phyloP scores from a whole-genome alignment of 1,284 basidiomycete genomes.

The Microbotryomycetes sp. region DNA sequence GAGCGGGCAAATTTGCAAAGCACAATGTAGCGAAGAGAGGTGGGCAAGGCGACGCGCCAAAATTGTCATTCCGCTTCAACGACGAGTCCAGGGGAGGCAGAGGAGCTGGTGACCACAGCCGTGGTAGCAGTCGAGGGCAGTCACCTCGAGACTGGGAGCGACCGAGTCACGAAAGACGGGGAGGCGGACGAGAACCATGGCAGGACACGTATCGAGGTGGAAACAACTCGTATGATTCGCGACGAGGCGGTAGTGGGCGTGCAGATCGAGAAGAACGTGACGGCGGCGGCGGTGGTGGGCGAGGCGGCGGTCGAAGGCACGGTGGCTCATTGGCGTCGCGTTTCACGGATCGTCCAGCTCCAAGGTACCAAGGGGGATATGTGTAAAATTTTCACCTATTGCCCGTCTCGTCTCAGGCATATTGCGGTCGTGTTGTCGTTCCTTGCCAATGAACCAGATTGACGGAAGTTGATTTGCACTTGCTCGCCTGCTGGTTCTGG shows the following conservation, averaged over 20 bases:
- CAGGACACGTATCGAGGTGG: background rate
- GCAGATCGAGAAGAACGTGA: slow-evolving; percentile 15
- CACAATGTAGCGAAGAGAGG: background rate
- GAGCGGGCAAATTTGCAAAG: background rate
- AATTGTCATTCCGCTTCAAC: background rate
- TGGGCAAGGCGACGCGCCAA: background rate
- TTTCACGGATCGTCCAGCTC: background rate
- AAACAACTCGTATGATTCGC: background rate
- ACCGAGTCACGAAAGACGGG: background rate
- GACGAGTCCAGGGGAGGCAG: too few relatives aligned
- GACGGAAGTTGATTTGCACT: too few relatives aligned
- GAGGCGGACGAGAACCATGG: background rate
- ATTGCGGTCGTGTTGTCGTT: too few relatives aligned
- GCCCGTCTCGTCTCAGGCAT: too few relatives aligned
- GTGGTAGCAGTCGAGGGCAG: background rate
- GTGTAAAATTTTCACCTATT: too few relatives aligned
- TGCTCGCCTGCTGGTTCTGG: too few relatives aligned
- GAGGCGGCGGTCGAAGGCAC: slow-evolving; percentile 18
- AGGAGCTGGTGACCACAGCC: background rate
- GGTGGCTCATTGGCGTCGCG: slow-evolving; percentile 4
- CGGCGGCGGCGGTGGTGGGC: slow-evolving; percentile 14
- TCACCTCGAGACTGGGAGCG: background rate
- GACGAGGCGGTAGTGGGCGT: background rate
- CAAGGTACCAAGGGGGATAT: background rate
- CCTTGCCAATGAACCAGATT: too few relatives aligned